Base-by-base conservation (phyloP, 352 stramenopile species). In the Pythium phragmitis region DNA sequence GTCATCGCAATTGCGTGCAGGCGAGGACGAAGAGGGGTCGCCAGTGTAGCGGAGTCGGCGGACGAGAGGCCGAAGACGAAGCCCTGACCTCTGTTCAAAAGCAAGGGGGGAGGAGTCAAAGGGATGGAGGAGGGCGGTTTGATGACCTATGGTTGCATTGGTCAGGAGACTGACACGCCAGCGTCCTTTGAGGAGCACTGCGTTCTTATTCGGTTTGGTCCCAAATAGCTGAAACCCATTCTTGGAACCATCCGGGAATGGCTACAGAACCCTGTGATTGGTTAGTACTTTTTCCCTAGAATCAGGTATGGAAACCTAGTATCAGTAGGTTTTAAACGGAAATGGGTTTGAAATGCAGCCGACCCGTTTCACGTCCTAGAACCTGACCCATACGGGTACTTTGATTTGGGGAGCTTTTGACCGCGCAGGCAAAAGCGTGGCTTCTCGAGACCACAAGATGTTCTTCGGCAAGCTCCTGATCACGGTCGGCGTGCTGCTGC, bases 381-480 rank as follows among this genome's bases (percentile, higher is more conserved):
- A 19, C 39, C 39, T 12, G 39, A 46, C 39, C 39, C 39, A 46
- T 46, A 21, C 21, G 21, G 21, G 21, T 21, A 46, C 19, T 46
- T 28, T 16, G 57, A 23, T 30, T 36, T 39, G 34, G 23, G 33
- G 39, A 54, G 42, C 9, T 34, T 11, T 39, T 14, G 21, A 36
- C n/a, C 9, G 28, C 36, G 17, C 39, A 46, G 8, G 16, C 13
- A 46, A 21, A 17, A 46, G 39, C 39, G 39, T n/a, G 17, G 39
- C 39, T 42, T 16, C 14, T 42, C 37, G 14, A 42, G 37, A 42
- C 37, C 26, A 30, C 26, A 54, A 8, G 7, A 69, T 69, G 67
- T 67, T 83, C 59, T 69, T 91, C 46, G 82, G 85, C 56, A 91
- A 90, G 70, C 55, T 91, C 57, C 56, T 93, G 36, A 83, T 93